Conservation (phyloP, 805 yeast species). For the Phaffomyces antillensis region DNA sequence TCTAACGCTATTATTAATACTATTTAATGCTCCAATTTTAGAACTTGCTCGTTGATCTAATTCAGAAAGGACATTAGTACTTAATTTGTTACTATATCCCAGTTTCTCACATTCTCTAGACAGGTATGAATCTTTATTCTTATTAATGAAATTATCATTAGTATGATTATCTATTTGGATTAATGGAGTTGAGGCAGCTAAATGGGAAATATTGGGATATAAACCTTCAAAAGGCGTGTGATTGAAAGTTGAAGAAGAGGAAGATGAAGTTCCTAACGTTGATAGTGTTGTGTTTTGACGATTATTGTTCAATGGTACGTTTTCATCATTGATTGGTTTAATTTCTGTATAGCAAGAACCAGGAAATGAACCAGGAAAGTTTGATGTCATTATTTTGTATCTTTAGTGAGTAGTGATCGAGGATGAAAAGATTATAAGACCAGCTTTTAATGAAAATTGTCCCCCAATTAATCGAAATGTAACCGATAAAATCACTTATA, state of each 20-base stretch:
- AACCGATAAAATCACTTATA: too few relatives aligned
- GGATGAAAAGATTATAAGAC: background rate
- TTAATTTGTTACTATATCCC: conserved; percentile 28
- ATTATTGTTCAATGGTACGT: too few relatives aligned
- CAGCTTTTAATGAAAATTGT: background rate
- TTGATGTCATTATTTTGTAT: background rate
- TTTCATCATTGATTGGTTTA: background rate
- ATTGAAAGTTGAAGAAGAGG: conserved; percentile 8
- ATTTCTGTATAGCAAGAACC: conserved; percentile 2
- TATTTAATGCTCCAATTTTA: background rate
- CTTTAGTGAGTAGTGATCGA: too few relatives aligned
- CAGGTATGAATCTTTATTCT: background rate
- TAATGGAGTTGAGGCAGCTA: background rate
- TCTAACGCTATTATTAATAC: too few relatives aligned
- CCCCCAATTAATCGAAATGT: too few relatives aligned
- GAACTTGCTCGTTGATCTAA: conserved; percentile 27
- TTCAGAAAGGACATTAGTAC: conserved; percentile 28
- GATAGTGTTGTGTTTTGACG: too few relatives aligned
- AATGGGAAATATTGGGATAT: conserved; percentile 19
- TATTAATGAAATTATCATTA: too few relatives aligned
- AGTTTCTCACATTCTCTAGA: conserved; percentile 12
- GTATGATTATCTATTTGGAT: too few relatives aligned
- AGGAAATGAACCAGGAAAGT: conserved; percentile 11
- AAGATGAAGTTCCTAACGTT: background rate
- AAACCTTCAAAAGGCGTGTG: conserved; percentile 1